Percentiles rank a stretch among this genome's conserved stretches.
Conservation (phyloP, 768 basidiomycete species). For the Pleurotus ostreatus region DNA sequence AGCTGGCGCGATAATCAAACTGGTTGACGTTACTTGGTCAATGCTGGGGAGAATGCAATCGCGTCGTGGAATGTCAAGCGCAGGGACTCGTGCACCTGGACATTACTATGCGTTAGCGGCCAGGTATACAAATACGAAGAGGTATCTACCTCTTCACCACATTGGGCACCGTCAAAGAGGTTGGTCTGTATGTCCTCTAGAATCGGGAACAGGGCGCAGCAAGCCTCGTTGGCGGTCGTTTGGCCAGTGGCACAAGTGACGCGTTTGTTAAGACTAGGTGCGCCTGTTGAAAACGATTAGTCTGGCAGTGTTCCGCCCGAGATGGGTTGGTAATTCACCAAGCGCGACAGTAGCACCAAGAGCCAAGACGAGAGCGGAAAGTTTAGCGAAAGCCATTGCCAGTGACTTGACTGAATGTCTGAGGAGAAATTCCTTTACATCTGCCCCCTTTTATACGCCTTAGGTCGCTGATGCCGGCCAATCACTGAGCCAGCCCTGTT, state of each 20-base stretch:
- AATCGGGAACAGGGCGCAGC: constrained; percentile 36
- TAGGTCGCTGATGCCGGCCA: neutral
- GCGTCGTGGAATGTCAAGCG: constrained; percentile 38
- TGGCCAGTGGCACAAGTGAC: constrained; percentile 23
- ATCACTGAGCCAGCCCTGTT: neutral
- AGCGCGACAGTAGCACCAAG: constrained; percentile 1
- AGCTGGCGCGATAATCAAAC: neutral
- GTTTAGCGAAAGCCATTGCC: constrained; percentile 5
- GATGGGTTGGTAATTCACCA: neutral
- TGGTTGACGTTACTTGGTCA: constrained; percentile 1
- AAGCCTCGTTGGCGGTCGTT: constrained; percentile 26
- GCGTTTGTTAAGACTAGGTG: constrained; percentile 13
- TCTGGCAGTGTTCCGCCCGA: neutral
- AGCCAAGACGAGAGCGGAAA: constrained; percentile 6
- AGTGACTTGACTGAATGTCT: neutral
- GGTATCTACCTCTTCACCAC: constrained; percentile 27
- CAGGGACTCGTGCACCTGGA: constrained; percentile 25
- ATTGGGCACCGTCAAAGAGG: constrained; percentile 30
- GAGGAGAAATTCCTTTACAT: neutral
- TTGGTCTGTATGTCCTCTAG: constrained; percentile 34
- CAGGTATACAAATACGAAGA: neutral
- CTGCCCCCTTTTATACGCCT: constrained; percentile 1
- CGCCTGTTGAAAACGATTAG: neutral
- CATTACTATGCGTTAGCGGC: neutral
- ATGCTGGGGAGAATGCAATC: constrained; percentile 33